phyloP scores from a whole-genome alignment of 2,329 filamentous ascomycete genomes.

The Aspergillus japonicus region DNA sequence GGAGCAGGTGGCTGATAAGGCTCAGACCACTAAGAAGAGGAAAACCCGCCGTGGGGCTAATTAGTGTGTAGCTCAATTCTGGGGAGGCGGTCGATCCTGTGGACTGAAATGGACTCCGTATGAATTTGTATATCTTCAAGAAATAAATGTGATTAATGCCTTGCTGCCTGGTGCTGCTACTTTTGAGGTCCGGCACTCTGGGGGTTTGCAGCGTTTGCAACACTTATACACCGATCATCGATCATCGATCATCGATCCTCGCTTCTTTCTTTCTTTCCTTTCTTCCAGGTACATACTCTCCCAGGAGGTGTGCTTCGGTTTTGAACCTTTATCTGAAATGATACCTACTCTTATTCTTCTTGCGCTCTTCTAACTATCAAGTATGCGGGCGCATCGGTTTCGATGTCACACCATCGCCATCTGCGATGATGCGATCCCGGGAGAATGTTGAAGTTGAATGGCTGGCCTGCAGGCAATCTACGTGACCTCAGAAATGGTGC shows the following conservation, averaged over 20 bases:
- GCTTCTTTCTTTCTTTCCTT: neutral
- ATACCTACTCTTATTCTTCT: neutral
- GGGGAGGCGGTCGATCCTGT: too few relatives aligned
- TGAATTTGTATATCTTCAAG: too few relatives aligned
- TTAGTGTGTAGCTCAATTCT: neutral
- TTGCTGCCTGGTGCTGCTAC: too few relatives aligned
- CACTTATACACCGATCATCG: too few relatives aligned
- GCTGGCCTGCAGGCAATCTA: neutral
- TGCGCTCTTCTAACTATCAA: neutral
- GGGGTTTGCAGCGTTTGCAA: neutral
- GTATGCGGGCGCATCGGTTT: neutral
- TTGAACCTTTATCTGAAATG: too few relatives aligned
- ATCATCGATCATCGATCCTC: neutral
- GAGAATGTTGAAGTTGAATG: neutral
- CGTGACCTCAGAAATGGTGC: conserved; percentile 7
- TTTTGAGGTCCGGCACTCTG: too few relatives aligned
- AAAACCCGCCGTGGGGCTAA: conserved; percentile 21
- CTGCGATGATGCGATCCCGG: conserved; percentile 5
- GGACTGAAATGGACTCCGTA: too few relatives aligned
- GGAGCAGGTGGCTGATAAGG: conserved; percentile 9
- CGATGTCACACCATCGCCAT: neutral
- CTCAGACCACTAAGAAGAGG: conserved; percentile 25
- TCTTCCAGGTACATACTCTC: too few relatives aligned
- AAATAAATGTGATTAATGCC: too few relatives aligned
- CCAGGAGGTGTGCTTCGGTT: too few relatives aligned